These are phyloP conservation scores for Coccomyxa sp. DNA, from an alignment of 139 green algal genomes.

Conservation along the genomic window DNA sequence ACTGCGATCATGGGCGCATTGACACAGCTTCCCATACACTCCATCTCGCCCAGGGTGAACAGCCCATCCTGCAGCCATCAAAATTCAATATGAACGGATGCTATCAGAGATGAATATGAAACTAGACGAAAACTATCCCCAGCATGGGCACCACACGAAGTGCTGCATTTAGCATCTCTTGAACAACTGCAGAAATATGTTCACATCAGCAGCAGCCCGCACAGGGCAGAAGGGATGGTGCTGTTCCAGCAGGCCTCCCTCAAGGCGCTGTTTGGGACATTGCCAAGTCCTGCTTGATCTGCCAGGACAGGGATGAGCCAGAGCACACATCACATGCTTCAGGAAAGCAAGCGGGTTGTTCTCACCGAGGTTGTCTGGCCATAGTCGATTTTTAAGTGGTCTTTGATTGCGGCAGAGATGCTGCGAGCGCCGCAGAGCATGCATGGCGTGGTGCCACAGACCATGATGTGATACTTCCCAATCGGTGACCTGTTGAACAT, in stretches of 20 bases:
- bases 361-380: conserved; percentile 59
- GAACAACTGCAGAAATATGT: neutral
- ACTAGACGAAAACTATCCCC: neutral
- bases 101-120: neutral
- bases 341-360: too few species aligned
- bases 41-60: conserved; percentile 99
- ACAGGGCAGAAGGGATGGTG: too few species aligned
- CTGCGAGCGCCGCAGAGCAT: conserved; percentile 64
- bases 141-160: neutral
- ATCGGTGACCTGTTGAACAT: conserved; percentile 99
- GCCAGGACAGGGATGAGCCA: too few species aligned
- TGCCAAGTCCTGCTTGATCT: too few species aligned
- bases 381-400: conserved; percentile 69
- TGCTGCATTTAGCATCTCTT: neutral
- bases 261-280: too few species aligned
- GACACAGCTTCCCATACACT: conserved; percentile 99
- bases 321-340: too few species aligned
- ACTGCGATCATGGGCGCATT: conserved; percentile 98
- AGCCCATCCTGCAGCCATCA: conserved; percentile 65
- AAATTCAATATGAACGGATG: neutral
- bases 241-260: neutral
- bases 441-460: conserved; percentile 97
- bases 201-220: too few species aligned
- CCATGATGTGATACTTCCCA: conserved; percentile 95
- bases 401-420: conserved; percentile 70